Percentiles rank a stretch among this genome's conserved stretches.
Conservation (phyloP, 306 rosid species). For the Cyamopsis tetragonoloba region DNA sequence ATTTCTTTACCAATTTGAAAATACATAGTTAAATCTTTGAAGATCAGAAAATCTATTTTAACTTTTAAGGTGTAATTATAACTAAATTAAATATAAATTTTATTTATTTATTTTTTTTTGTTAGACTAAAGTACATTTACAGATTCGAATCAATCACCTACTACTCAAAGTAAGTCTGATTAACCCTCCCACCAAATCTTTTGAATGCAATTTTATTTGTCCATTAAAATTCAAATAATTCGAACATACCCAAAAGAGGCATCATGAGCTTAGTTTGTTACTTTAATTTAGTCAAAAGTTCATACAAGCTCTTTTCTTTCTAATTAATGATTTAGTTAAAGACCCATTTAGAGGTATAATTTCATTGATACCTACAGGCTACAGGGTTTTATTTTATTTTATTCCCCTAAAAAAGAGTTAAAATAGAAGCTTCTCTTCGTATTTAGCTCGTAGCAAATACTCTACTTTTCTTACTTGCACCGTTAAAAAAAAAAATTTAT, state of each 20-base stretch:
- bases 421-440: constrained; percentile 1
- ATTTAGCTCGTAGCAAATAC: neutral
- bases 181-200: no score
- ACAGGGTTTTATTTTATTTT: no score
- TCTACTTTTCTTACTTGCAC: neutral
- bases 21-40: no score
- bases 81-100: no score
- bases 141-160: no score
- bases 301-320: neutral
- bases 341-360: neutral
- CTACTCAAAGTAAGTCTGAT: no score
- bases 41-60: no score
- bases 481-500: neutral
- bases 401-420: neutral
- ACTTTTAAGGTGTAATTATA: no score
- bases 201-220: no score
- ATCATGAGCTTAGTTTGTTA: neutral
- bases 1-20: no score
- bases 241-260: neutral
- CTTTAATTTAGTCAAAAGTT: neutral
- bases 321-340: neutral
- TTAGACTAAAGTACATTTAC: no score
- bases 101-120: no score
- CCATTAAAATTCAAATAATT: neutral
- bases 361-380: neutral